Evolutionary conservation across 1,284 basidiomycete species (phyloP).

Genomic region (Ceratobasidium sp.): DNA sequence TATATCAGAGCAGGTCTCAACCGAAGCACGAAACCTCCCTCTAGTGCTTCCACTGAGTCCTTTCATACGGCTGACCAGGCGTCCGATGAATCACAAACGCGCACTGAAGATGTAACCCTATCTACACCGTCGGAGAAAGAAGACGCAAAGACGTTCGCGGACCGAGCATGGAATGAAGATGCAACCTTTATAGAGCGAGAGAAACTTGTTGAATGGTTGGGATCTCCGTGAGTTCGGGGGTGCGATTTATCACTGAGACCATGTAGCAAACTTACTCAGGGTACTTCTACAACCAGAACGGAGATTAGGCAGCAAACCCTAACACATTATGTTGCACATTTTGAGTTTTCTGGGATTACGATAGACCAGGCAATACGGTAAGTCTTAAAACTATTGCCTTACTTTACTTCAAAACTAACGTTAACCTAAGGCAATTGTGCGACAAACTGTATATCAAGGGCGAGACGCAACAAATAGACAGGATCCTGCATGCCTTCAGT

Average conservation of each 20-base stretch:
- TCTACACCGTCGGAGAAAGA: slow-evolving; percentile 8
- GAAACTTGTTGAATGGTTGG: slow-evolving; percentile 43
- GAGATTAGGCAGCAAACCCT: slow-evolving; percentile 43
- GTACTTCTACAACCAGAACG: neutral
- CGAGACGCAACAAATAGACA: slow-evolving; percentile 43
- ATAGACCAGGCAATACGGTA: slow-evolving; percentile 45
- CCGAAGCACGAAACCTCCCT: slow-evolving; percentile 30
- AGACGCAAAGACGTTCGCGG: slow-evolving; percentile 35
- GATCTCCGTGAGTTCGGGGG: slow-evolving; percentile 45
- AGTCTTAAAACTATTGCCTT: neutral
- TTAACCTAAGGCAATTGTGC: slow-evolving; percentile 23
- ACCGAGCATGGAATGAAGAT: slow-evolving; percentile 41
- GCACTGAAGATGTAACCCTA: slow-evolving; percentile 23
- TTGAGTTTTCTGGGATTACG: slow-evolving; percentile 25
- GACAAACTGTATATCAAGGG: slow-evolving; percentile 43
- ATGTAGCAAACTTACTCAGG: slow-evolving; percentile 43
- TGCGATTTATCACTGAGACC: slow-evolving; percentile 8
- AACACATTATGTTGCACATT: slow-evolving; percentile 29
- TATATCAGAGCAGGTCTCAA: slow-evolving; percentile 21
- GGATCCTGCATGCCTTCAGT: slow-evolving; percentile 36
- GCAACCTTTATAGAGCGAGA: slow-evolving; percentile 40
- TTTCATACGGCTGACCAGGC: slow-evolving; percentile 39
- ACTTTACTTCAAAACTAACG: no score
- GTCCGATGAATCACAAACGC: slow-evolving; percentile 13
- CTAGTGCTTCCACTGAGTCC: slow-evolving; percentile 30